Base-by-base conservation (phyloP, 768 basidiomycete species). In the Tylopilus plumbeoviolaceoides region DNA sequence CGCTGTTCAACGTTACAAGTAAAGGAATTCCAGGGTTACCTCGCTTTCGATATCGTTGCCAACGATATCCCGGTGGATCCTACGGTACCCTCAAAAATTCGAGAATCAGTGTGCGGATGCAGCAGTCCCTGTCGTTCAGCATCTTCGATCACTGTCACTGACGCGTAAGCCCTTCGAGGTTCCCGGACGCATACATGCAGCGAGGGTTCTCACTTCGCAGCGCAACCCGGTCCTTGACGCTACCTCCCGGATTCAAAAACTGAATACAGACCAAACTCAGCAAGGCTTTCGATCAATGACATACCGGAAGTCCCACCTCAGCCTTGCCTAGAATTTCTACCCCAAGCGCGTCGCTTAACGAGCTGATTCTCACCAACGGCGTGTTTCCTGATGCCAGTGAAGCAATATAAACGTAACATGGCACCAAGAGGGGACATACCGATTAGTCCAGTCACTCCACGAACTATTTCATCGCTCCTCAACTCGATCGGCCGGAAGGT, bases 201-300 rank as follows among this genome's bases (percentile, higher is more conserved):
- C 11, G 30, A n/a, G 6, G 0, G 9, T 17, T 59, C 82, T 54
- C 63, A 97, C 95, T 91, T 68, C 84, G 81, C 54, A 98, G 68
- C 0, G 95, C 95, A n/a, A 98, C 95, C 28, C 97, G 83, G 69
- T 99, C 97, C 69, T 99, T 99, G 46, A 98, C 89, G 49, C 95
- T 98, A 38, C 97, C 97, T 23, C 95, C 95, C 1, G 97, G 95
- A 70, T 99, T 99, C 54, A 98, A 67, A 65, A 87, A 99, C 92
- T 98, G 60, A 10, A 40, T 18, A 39, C 25, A 14, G 83, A 93
- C 85, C 92, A 59, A 8, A 48, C 11, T 54, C 30, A 23, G 41
- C 18, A 39, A 25, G 12, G 17, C 2, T 21, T 14, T 40, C 41
- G 7, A 17, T 23, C 5, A 38, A 39, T 14, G n/a, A 28, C 15